Evolutionary conservation across 495 filamentous ascomycete genomes (phyloP).

Genomic region (Letharia columbiana): DNA sequence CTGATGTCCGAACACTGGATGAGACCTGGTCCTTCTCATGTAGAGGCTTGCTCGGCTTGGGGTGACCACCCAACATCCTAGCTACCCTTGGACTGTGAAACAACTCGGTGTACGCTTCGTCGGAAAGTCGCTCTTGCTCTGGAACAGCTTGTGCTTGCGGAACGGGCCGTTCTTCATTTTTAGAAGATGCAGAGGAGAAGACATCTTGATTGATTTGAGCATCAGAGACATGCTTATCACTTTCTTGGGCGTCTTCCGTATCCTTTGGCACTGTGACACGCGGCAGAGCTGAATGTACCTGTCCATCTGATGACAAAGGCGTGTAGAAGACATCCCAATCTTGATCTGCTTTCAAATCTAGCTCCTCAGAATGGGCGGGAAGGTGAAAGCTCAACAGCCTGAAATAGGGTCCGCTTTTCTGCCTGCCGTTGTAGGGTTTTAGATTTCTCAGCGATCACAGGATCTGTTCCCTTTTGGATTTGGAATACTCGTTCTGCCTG

Average conservation of each 20-base stretch:
- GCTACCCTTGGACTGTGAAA: constrained; percentile 56
- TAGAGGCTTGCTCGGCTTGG: constrained; percentile 12
- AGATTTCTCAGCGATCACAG: constrained; percentile 33
- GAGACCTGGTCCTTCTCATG: constrained; percentile 35
- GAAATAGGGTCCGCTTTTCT: constrained; percentile 49
- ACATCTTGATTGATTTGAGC: constrained; percentile 50
- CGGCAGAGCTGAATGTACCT: constrained; percentile 48
- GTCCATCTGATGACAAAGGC: constrained; percentile 37
- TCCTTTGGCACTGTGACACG: constrained; percentile 51
- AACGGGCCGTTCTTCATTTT: constrained; percentile 21
- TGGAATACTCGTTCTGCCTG: constrained; percentile 29
- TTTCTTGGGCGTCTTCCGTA: constrained; percentile 38
- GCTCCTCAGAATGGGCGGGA: constrained; percentile 21
- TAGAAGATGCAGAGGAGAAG: constrained; percentile 38
- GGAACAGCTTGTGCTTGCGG: constrained; percentile 24
- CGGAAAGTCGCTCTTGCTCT: constrained; percentile 40
- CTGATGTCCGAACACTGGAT: constrained; percentile 31
- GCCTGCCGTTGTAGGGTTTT: constrained; percentile 43
- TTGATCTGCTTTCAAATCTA: constrained; percentile 34
- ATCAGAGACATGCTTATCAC: constrained; percentile 28
- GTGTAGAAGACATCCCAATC: constrained; percentile 54
- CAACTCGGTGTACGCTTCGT: constrained; percentile 51
- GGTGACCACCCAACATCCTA: constrained; percentile 35
- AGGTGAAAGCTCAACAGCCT: constrained; percentile 32
- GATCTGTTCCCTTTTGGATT: constrained; percentile 31